Base-by-base conservation (phyloP, 2,329 filamentous ascomycete genomes). In the Blastomyces gilchristii region DNA sequence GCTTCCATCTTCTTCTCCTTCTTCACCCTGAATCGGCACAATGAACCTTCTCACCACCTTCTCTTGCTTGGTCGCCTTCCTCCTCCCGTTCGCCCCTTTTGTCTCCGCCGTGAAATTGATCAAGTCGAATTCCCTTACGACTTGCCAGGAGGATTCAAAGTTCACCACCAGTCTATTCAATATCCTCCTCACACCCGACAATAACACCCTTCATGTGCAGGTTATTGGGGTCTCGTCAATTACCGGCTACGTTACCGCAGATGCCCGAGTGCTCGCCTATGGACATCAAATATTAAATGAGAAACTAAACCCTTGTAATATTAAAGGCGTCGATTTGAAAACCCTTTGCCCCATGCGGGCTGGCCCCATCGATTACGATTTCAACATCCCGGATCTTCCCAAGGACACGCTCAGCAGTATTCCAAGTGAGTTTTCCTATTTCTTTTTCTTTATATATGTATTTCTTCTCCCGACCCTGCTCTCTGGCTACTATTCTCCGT, bases 341-440 rank as follows among this genome's bases (percentile, higher is more conserved):
- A 90, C 91, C 74, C 83, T 97, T 71, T 97, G 93, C 76, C 92
- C 92, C 64, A 96, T 97, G 91, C 88, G 85, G 67, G 85, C 90
- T 9, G 91, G 91, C 68, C 87, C 89, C 70, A 87, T 96, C 72
- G 83, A 88, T 62, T 83, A 96, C 71, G 9, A 84, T 60, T 91
- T 91, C 71, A 89, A 88, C 70, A 73, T 93, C 45, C 75, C 78
- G 7, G n/a, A 63, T 1, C 77, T 94, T 58, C 77, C 80, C 11
- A 68, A 76, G 14, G 78, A 81, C 34, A 83, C 88, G 49, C 77
- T 90, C 64, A 76, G 78, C 31, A 76, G 83, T 62, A 86, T 97
- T 70, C 92, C 92, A 63, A 85, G 82, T 81, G 74, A 67, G 79
- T 72, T 34, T 49, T 22, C 8, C 39, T 31, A 6, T 31, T 31